Conservation (phyloP, 208 protist species). For the Balamuthia mandrillaris region DNA sequence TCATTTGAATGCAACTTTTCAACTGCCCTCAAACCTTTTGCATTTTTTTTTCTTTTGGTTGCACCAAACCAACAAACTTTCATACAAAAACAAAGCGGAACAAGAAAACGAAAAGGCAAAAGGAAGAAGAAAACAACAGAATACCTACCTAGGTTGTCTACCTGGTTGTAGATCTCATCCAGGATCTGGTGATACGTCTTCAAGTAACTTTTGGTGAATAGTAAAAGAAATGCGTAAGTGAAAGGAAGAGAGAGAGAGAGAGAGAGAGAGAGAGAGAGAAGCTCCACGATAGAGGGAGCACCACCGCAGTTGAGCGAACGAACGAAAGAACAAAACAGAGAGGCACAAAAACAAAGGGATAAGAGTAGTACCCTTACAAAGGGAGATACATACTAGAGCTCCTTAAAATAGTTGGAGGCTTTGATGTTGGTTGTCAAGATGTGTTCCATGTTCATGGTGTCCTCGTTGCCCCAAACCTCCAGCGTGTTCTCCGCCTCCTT, state of each 20-base stretch:
- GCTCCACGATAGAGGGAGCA: too few species aligned
- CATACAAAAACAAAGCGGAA: not conserved
- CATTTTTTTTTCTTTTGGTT: too few species aligned
- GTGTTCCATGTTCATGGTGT: conserved; percentile 53
- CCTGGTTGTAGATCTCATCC: conserved; percentile 50
- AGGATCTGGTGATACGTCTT: conserved; percentile 53
- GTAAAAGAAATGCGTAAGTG: not conserved
- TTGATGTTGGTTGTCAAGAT: conserved; percentile 50
- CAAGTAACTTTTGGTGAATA: not conserved
- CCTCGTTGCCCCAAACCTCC: conserved; percentile 41
- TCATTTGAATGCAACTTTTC: too few species aligned
- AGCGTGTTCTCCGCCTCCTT: conserved; percentile 19
- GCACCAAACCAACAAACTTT: too few species aligned
- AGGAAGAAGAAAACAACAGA: not conserved
- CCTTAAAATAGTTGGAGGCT: conserved; percentile 52
- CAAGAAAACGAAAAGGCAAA: not conserved
- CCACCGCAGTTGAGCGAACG: too few species aligned
- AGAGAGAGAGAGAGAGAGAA: too few species aligned
- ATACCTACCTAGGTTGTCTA: conserved; percentile 56
- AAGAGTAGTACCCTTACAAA: too few species aligned
- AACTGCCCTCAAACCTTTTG: too few species aligned
- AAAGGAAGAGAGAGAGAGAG: not conserved
- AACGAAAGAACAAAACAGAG: too few species aligned
- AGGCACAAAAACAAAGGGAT: too few species aligned
- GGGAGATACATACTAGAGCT: conserved; percentile 47